Evolutionary conservation across 73 alveolate genomes (phyloP).

Genomic region (Halteria grandinella): DNA sequence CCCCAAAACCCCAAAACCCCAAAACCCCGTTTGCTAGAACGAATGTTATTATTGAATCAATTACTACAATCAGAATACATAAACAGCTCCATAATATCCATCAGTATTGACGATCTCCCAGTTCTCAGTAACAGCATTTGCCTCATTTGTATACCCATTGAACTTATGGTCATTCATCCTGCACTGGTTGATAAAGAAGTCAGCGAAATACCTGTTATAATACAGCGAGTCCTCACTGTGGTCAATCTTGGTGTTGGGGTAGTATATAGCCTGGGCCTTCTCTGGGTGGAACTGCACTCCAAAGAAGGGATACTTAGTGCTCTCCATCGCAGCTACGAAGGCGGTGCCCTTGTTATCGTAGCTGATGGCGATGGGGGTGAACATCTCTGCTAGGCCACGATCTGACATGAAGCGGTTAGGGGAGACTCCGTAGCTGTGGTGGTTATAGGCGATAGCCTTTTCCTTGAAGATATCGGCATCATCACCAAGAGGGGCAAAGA

Average conservation of each 20-base stretch:
- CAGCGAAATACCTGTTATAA: constrained; percentile 8
- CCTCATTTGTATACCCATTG: not conserved
- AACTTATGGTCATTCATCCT: not conserved
- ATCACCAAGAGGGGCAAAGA: constrained; percentile 4
- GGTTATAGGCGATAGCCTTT: not conserved
- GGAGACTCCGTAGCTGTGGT: not conserved
- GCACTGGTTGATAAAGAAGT: not conserved
- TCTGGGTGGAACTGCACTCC: constrained; percentile 67
- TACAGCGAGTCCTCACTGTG: not conserved
- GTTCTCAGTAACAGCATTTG: not conserved
- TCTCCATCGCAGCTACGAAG: constrained; percentile 29
- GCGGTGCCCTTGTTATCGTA: constrained; percentile 6
- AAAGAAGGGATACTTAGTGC: constrained; percentile 53
- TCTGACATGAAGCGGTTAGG: not conserved
- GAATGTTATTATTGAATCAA: too few relatives aligned
- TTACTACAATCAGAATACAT: too few relatives aligned
- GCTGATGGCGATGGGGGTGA: constrained; percentile 4
- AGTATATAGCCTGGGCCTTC: constrained; percentile 5
- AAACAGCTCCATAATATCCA: not conserved
- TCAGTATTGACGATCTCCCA: not conserved
- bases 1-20: too few relatives aligned
- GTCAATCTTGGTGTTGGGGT: constrained; percentile 20
- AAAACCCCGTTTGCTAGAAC: too few relatives aligned
- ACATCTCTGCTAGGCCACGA: constrained; percentile 2
- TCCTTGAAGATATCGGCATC: constrained; percentile 18